Evolutionary conservation across 305 asterid genomes (phyloP).

Genomic region (Salvia sclarea): DNA sequence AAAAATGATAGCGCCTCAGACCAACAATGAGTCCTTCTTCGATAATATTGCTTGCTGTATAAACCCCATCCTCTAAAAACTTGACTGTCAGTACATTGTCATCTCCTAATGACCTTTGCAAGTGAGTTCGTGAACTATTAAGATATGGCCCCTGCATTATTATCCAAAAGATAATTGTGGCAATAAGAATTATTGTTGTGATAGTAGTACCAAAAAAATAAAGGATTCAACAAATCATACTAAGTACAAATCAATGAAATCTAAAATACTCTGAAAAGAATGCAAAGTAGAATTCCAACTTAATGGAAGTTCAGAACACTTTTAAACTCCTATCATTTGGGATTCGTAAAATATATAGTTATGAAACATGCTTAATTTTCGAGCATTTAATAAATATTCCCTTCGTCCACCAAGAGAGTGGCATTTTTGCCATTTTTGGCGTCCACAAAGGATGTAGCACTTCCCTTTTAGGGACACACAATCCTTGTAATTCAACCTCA

Average conservation of each 20-base stretch:
- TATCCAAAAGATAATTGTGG: conserved; percentile 8
- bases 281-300: neutral
- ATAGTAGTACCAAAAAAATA: conserved; percentile 6
- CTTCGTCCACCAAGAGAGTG: too few species aligned
- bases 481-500: too few species aligned
- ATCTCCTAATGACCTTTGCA: conserved; percentile 69
- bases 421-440: too few species aligned
- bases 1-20: conserved; percentile 55
- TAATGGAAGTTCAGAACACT: neutral
- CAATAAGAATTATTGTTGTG: neutral
- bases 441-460: too few species aligned
- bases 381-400: conserved; percentile 7
- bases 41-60: conserved; percentile 33
- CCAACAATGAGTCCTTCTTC: conserved; percentile 71
- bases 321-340: neutral
- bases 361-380: neutral
- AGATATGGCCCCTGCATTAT: conserved; percentile 75
- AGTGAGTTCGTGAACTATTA: conserved; percentile 53
- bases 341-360: neutral
- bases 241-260: neutral
- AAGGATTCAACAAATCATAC: conserved; percentile 1
- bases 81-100: conserved; percentile 68
- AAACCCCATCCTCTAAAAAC: conserved; percentile 40
- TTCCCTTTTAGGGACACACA: too few species aligned
- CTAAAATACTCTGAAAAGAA: neutral